Evolutionary conservation across 768 basidiomycete species (phyloP), one percentile per base, ranked within the genome.

Genomic region (Exidia glandulosa): DNA sequence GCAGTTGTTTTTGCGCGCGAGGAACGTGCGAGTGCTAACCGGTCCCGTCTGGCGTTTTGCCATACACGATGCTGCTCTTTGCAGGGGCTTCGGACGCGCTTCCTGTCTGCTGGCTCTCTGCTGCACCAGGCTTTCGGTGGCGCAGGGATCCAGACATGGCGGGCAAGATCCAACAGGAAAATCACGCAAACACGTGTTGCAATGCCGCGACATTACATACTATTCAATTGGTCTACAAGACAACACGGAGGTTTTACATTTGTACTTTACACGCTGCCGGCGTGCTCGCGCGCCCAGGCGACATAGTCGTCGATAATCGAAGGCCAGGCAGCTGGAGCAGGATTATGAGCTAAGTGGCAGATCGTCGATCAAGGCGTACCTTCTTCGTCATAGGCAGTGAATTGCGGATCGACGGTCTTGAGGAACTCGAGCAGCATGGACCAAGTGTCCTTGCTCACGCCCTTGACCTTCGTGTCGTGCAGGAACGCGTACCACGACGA

Each of bases 401-500:
- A 91, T 58, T 77, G 77, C 32, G 81, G 75, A 71, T 94, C 87
- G 68, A 86, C 86, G 36, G 83, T 78, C 59, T 85, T 83, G 56
- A 90, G 74, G 65, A 92, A 93, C 65, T 88, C 88, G 55, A 85
- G 74, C 66, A 94, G 88, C 90, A 93, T 92, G 57, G 77, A 72
- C 91, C 90, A 93, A 19, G 88, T 89, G 73, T 92, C 91, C 73
- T 88, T 90, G 73, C 88, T 92, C 32, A 94, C 79, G 3, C 89
- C 90, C 68, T 87, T 87, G 25, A 76, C 76, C 1, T 83, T 84
- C 63, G 81, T 85, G 67, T 79, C 74, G 32, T 69, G 72, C 69
- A 94, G 70, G 69, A 83, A 94, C n/a, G 86, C 83, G 66, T 86
- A 82, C 92, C 92, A 94, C 81, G 81, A 82, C 29, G 81, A 69